Evolutionary conservation across 139 green algal genomes (phyloP), one percentile per base, ranked within the genome.

Genomic region (Edaphochlamys debaryana): DNA sequence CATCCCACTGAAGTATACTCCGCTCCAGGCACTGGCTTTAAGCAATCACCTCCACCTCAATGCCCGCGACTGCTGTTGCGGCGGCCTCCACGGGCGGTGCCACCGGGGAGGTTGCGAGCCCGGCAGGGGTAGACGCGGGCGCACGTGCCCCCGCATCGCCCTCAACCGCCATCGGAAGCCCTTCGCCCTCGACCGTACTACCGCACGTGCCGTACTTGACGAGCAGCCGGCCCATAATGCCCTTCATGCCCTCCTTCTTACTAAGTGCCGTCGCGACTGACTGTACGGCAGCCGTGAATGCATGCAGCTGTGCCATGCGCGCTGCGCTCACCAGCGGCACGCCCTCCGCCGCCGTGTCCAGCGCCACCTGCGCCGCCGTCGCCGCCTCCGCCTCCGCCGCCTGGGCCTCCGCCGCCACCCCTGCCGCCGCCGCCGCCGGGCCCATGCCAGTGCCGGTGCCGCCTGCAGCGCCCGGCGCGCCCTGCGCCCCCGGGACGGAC

Each of bases 161-260:
- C n/a, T n/a, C n/a, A n/a, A n/a, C n/a, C n/a, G n/a, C n/a, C n/a
- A n/a, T 58, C 50, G 50, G 13, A 13, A 58, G 50, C 54, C 70
- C 73, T 37, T 40, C 73, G 42, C 56, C 58, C 38, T 70, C 37
- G 37, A 36, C 45, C 45, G 45, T 75, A 58, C 75, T 81, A 22
- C 32, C 63, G 19, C 17, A 50, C 22, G 76, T 82, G 60, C 76
- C 76, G 41, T 82, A 66, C 76, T 66, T 82, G 1, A 40, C 8
- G 2, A 82, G 42, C 13, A 80, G 50, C 29, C 73, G 70, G 0
- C 66, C 58, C 80, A 86, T 80, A 23, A 72, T 80, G 5, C 41
- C 50, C 58, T 80, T 81, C 80, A 86, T 79, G 8, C 36, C 32
- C 42, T 67, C 38, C 62, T 75, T 79, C 62, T 80, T 79, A 32